phyloP scores from a whole-genome alignment of 805 yeast species.

The Jamesozyma gamospora region DNA sequence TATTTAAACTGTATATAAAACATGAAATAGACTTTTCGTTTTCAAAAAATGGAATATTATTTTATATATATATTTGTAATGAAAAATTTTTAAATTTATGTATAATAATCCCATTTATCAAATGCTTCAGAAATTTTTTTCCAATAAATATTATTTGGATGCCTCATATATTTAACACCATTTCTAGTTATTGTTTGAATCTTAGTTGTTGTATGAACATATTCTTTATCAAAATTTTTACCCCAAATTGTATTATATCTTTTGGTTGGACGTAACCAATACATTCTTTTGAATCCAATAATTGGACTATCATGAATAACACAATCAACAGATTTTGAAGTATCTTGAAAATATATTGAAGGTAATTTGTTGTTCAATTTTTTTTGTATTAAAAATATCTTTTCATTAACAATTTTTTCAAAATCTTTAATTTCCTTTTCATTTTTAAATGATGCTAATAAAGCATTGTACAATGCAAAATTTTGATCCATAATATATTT shows the following conservation, averaged over 20 bases:
- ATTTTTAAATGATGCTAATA: conserved; percentile 11
- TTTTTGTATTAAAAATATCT: conserved; percentile 8
- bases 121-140: conserved; percentile 20
- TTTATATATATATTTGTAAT: too few species aligned
- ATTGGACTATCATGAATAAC: conserved; percentile 21
- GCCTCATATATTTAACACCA: conserved; percentile 20
- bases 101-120: conserved; percentile 22
- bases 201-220: conserved; percentile 11
- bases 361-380: conserved; percentile 16
- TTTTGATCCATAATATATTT: conserved; percentile 16
- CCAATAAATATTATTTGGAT: conserved; percentile 20
- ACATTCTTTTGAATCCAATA: conserved; percentile 25
- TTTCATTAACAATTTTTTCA: conserved; percentile 9
- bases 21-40: too few species aligned
- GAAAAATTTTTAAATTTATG: too few species aligned
- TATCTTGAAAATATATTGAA: conserved; percentile 13
- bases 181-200: conserved; percentile 17
- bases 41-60: too few species aligned
- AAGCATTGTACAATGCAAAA: conserved; percentile 18
- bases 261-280: conserved; percentile 26
- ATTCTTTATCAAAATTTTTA: conserved; percentile 18
- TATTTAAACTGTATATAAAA: too few species aligned
- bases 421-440: conserved; percentile 12
- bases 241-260: conserved; percentile 19
- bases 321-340: conserved; percentile 20